Evolutionary conservation across 2,329 filamentous ascomycete genomes (phyloP).

Genomic region (Aspergillus phoenicis): DNA sequence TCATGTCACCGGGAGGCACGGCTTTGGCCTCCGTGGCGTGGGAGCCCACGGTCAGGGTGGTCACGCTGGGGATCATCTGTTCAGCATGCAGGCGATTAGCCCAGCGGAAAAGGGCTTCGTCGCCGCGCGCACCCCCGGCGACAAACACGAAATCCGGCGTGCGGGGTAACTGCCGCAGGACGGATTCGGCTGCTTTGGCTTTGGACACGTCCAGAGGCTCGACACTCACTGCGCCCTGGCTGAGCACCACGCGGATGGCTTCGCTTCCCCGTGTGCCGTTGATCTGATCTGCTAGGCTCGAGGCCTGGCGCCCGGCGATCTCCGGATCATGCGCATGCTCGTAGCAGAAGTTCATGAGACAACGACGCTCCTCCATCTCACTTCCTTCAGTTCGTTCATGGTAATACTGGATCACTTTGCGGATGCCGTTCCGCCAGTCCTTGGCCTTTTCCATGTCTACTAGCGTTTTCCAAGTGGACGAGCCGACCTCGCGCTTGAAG

Average conservation of each 20-base stretch:
- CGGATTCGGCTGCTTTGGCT: slow-evolving; percentile 72
- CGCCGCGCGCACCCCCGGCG: slow-evolving; percentile 82
- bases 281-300: slow-evolving; percentile 88
- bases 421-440: slow-evolving; percentile 80
- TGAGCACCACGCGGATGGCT: slow-evolving; percentile 77
- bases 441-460: slow-evolving; percentile 69
- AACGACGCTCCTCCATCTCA: slow-evolving; percentile 81
- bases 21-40: slow-evolving; percentile 82
- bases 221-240: slow-evolving; percentile 78
- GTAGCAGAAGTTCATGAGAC: slow-evolving; percentile 85
- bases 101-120: slow-evolving; percentile 91
- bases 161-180: slow-evolving; percentile 66
- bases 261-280: slow-evolving; percentile 86
- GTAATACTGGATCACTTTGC: slow-evolving; percentile 82
- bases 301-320: slow-evolving; percentile 75
- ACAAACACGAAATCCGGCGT: slow-evolving; percentile 82
- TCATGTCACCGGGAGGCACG: slow-evolving; percentile 82
- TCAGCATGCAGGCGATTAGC: slow-evolving; percentile 72
- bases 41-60: slow-evolving; percentile 79
- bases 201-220: slow-evolving; percentile 87
- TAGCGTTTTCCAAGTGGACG: slow-evolving; percentile 72
- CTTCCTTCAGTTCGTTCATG: slow-evolving; percentile 84
- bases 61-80: slow-evolving; percentile 65
- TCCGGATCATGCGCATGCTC: slow-evolving; percentile 75
- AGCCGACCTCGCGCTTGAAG: slow-evolving; percentile 72